Conservation (phyloP, 1,284 basidiomycete species). For the Ceratobasidium sp. region DNA sequence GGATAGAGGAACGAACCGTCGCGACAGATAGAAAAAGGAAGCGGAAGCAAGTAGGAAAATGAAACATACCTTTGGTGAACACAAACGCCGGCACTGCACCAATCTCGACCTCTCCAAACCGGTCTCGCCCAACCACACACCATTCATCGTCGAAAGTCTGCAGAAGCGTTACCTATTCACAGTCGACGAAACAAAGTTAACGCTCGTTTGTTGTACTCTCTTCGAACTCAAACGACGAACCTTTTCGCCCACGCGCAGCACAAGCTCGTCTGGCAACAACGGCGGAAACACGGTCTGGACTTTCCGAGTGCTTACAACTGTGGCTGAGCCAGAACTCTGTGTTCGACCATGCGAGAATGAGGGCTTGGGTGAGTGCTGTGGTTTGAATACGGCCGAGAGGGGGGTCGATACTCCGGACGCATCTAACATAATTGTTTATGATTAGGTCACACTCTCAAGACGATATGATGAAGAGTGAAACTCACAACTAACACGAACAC, state of each 20-base stretch:
- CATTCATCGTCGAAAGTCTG: slow-evolving; percentile 49
- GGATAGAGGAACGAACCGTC: too few relatives aligned
- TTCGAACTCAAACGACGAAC: background rate
- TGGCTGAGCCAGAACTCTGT: slow-evolving; percentile 19
- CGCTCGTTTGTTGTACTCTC: background rate
- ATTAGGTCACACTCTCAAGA: background rate
- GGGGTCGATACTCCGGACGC: slow-evolving; percentile 33
- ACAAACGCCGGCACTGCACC: slow-evolving; percentile 48
- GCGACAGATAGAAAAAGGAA: background rate
- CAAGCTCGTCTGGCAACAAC: slow-evolving; percentile 48
- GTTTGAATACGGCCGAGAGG: background rate
- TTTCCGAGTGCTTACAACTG: slow-evolving; percentile 12
- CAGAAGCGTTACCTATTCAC: slow-evolving; percentile 43
- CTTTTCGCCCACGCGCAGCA: slow-evolving; percentile 44
- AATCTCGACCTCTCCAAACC: slow-evolving; percentile 48
- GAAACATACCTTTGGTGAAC: slow-evolving; percentile 36
- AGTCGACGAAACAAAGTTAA: background rate
- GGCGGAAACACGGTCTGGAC: slow-evolving; percentile 45
- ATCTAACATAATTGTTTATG: background rate
- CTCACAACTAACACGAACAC: slow-evolving; percentile 39
- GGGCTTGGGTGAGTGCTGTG: slow-evolving; percentile 8
- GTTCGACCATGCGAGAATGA: slow-evolving; percentile 37
- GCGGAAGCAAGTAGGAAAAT: background rate
- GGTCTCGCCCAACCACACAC: slow-evolving; percentile 49
- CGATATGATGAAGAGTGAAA: background rate